phyloP scores from a whole-genome alignment of 305 asterid species.

The Fraxinus sp. region DNA sequence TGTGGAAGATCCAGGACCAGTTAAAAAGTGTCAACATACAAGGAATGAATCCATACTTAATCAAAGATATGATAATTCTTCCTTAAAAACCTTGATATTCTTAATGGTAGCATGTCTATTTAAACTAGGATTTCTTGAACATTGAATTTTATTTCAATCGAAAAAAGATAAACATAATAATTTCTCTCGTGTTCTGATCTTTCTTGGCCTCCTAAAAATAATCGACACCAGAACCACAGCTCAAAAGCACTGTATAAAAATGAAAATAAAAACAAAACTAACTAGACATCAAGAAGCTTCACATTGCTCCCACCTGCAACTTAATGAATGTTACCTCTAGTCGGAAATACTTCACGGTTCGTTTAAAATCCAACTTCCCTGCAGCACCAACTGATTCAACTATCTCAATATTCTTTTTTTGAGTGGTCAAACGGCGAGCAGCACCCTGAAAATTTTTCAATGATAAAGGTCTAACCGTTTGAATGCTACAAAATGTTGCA shows the following conservation, averaged over 20 bases:
- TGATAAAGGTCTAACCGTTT: background rate
- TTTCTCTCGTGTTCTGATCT: background rate
- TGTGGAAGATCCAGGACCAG: background rate
- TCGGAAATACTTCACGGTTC: conserved; percentile 69
- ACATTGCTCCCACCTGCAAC: background rate
- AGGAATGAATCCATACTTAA: background rate
- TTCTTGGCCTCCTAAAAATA: background rate
- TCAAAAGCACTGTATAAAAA: background rate
- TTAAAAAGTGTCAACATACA: background rate
- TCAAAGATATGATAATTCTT: background rate
- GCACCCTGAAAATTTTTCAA: conserved; percentile 62
- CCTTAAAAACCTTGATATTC: background rate
- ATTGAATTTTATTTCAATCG: background rate
- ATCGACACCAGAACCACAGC: background rate
- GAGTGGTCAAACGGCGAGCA: conserved; percentile 87
- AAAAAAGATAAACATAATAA: background rate
- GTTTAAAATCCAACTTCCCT: conserved; percentile 57
- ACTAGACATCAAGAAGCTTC: background rate
- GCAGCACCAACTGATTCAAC: conserved; percentile 93
- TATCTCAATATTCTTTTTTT: conserved; percentile 70
- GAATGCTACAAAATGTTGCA: conserved; percentile 1
- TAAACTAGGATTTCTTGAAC: background rate
- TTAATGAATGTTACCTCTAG: conserved; percentile 56
- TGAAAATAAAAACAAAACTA: background rate
- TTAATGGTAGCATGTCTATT: background rate